Conservation (phyloP, 768 basidiomycete species). For the Paxillus involutus region DNA sequence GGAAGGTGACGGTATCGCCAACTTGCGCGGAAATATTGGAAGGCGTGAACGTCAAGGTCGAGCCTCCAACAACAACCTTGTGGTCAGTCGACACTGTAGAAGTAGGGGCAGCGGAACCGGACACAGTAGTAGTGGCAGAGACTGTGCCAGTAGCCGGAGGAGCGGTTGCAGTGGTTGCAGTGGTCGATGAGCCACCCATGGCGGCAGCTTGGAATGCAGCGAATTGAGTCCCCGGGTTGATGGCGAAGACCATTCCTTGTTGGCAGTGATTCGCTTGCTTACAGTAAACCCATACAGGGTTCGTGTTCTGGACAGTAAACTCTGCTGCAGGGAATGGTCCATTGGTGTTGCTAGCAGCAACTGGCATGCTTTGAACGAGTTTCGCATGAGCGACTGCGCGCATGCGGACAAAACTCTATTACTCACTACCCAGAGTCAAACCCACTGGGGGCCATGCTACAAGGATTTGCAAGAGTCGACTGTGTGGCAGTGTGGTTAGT, state of each 20-base stretch:
- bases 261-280: conserved; percentile 55
- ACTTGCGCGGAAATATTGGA: conserved; percentile 45
- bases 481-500: conserved; percentile 63
- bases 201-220: conserved; percentile 56
- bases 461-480: conserved; percentile 52
- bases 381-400: conserved; percentile 10
- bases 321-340: conserved; percentile 47
- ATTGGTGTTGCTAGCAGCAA: conserved; percentile 39
- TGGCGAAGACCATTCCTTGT: conserved; percentile 64
- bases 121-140: too few relatives aligned
- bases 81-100: conserved; percentile 18
- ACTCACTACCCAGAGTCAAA: conserved; percentile 63
- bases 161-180: conserved; percentile 41
- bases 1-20: conserved; percentile 48
- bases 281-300: conserved; percentile 62
- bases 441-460: conserved; percentile 38
- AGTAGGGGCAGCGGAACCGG: conserved; percentile 31
- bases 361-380: conserved; percentile 42
- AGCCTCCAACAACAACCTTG: too few relatives aligned
- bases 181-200: conserved; percentile 28
- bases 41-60: conserved; percentile 40
- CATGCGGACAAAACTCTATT: not conserved
- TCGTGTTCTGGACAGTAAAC: conserved; percentile 38
- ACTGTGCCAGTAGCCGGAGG: too few relatives aligned
- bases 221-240: conserved; percentile 59